A percentile compares a stretch with the other conserved stretches of the same genome.
These are phyloP conservation scores for Penicillium chermesinum DNA, from an alignment of 495 filamentous ascomycete genomes.

Conservation along the genomic window DNA sequence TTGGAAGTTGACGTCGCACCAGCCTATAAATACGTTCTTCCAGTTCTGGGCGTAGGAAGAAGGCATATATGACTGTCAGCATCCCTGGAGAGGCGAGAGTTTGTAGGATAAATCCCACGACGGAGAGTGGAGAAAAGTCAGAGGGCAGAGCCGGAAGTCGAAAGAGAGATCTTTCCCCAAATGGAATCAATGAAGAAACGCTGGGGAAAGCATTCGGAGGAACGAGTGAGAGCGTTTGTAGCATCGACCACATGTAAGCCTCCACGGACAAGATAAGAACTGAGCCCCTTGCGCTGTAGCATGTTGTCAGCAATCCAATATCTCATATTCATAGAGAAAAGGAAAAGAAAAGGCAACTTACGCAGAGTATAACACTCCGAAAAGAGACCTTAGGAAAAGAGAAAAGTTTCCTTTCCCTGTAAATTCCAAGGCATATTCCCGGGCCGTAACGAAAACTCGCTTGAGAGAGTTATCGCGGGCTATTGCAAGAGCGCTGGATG, in stretches of 20 bases:
- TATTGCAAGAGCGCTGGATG: slow-evolving; percentile 37
- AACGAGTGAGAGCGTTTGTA: slow-evolving; percentile 45
- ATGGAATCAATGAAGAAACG: slow-evolving; percentile 30
- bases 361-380: slow-evolving; percentile 31
- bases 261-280: slow-evolving; percentile 40
- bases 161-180: slow-evolving; percentile 31
- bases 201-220: slow-evolving; percentile 30
- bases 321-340: neutral
- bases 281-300: slow-evolving; percentile 29
- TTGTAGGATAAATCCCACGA: slow-evolving; percentile 20
- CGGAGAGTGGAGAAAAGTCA: slow-evolving; percentile 26
- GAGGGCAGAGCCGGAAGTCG: slow-evolving; percentile 29
- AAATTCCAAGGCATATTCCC: slow-evolving; percentile 23
- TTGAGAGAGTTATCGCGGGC: slow-evolving; percentile 38
- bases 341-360: slow-evolving; percentile 24
- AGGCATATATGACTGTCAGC: slow-evolving; percentile 32
- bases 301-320: slow-evolving; percentile 10
- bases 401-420: slow-evolving; percentile 21
- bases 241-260: slow-evolving; percentile 44
- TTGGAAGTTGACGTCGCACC: slow-evolving; percentile 41
- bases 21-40: slow-evolving; percentile 42
- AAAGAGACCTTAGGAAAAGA: slow-evolving; percentile 24
- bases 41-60: slow-evolving; percentile 35
- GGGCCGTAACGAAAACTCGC: slow-evolving; percentile 26
- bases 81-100: slow-evolving; percentile 32